Base-by-base conservation (phyloP, 163 green algal genomes). In the Prototheca wickerhamii region DNA sequence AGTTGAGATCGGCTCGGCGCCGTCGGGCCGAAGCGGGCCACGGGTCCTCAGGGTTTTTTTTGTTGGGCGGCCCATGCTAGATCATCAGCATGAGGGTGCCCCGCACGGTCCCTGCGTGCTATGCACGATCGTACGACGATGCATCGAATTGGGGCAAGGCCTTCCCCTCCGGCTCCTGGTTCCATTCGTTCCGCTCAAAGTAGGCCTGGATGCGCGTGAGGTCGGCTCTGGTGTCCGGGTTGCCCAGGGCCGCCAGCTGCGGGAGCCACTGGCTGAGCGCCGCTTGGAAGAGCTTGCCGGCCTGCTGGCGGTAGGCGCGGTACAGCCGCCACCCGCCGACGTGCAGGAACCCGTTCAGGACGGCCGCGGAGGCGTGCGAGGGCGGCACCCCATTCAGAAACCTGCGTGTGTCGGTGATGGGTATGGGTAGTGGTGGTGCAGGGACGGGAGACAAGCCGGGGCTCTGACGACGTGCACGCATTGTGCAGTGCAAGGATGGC, bases 381-480 rank as follows among this genome's bases (percentile, higher is more conserved):
- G 86, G 49, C 4, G 88, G 88, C 57, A 92, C 72, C 1, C 56
- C 37, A 72, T 95, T 95, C 10, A 95, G 77, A 50, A 87, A 54
- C 58, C 71, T 76, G 46, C 15, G 61, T 43, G 58, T 6, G 29
- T 34, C 37, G 37, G 34, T 4, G 4, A 7, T 30, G 26, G 3
- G 26, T 1, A 56, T 37, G 7, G 5, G 56, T 2, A 20, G 6
- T 10, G 23, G 12, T 46, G 12, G 56, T 18, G n/a, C n/a, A n/a
- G n/a, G n/a, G n/a, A n/a, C n/a, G n/a, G n/a, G n/a, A n/a, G n/a
- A n/a, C n/a, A n/a, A n/a, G n/a, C n/a, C n/a, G n/a, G n/a, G n/a
- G n/a, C n/a, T n/a, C n/a, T n/a, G n/a, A n/a, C n/a, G n/a, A n/a
- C n/a, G n/a, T n/a, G n/a, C n/a, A n/a, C n/a, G n/a, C n/a, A n/a